Evolutionary conservation across 163 green algal genomes (phyloP), one percentile per base, ranked within the genome.

Genomic region (Chlamydomonas reinhardtii): DNA sequence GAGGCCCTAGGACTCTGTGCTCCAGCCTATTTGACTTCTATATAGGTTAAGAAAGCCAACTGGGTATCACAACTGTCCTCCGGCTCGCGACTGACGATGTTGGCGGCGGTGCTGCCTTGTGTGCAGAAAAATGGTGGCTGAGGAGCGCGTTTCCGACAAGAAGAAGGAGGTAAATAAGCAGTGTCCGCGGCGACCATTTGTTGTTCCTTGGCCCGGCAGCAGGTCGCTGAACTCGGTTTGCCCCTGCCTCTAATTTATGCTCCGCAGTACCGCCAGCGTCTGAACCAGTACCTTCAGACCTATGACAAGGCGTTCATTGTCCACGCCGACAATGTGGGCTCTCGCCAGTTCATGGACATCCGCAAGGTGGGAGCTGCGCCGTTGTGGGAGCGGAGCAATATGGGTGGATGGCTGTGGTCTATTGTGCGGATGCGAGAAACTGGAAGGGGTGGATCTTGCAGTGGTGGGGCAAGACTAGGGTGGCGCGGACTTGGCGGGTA

Each of bases 301-400:
- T 96, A 98, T 91, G 94, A 97, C 89, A 95, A 94, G 90, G 95
- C 93, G 27, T 98, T 99, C 93, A 90, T 99, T 34, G 97, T 99
- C 29, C 91, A 97, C 91, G 97, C 97, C 54, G 98, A 99, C 96
- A 99, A 99, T 94, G 98, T 99, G 25, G 97, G 97, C 87, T 99
- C 97, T 69, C 98, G 97, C 92, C 98, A 99, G 95, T 98, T 99
- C 92, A 95, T 97, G 94, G 93, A 98, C 92, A 99, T 99, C 91
- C 97, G 98, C 76, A 94, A 93, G 92, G 95, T 87, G 22, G 0
- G 82, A 34, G n/a, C 15, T 6, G 35, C 19, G 17, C 32, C 15
- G 43, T 54, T 54, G 6, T 11, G 43, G 8, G 11, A 54, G 43
- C 43, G 43, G 8, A 54, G 43, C 43, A 54, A 11, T 6, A 6